Evolutionary conservation across 768 basidiomycete genomes (phyloP), one percentile per base, ranked within the genome.

Genomic region (Leccinum barrowsii): DNA sequence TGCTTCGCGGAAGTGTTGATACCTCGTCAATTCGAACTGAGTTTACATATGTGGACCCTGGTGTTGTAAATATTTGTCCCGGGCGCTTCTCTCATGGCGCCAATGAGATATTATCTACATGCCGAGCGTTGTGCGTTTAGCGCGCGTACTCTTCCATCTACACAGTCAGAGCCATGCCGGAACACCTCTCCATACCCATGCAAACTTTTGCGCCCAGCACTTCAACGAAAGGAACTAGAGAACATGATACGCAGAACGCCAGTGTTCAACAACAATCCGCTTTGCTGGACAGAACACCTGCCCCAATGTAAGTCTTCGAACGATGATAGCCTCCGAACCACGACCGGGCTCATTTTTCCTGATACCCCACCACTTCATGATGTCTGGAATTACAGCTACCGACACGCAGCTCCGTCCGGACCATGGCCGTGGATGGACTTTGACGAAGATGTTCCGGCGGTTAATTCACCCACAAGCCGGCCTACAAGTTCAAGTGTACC

Each of bases 351-450:
- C 22, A 32, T 48, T 50, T 47, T 24, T 11, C 28, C 46, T 55
- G 13, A 26, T 30, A 2, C 13, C 2, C 42, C 28, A 24, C 26
- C 17, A 48, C 40, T 58, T 11, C 21, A 50, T 50, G 37, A 3
- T 48, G n/a, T 49, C 40, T 42, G 40, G 30, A 7, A 47, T 30
- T n/a, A 46, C 49, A 73, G 71, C 24, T 68, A 76, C 52, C 67
- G 76, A 2, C 76, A 77, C 22, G 76, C 71, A 17, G 66, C 75
- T 13, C 76, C 76, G 3, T 74, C 72, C 4, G 76, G 76, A 5
- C 76, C 76, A 22, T 77, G 76, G 76, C 76, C 76, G 6, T 77
- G 74, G 68, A 72, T 78, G 63, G 76, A 78, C 59, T 67, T 77
- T 19, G 71, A 74, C 50, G 69, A 60, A 49, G 73, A 69, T 56